Evolutionary conservation across 2,329 filamentous ascomycete genomes (phyloP), one percentile per base, ranked within the genome.

Genomic region (Xylaria arbuscula): DNA sequence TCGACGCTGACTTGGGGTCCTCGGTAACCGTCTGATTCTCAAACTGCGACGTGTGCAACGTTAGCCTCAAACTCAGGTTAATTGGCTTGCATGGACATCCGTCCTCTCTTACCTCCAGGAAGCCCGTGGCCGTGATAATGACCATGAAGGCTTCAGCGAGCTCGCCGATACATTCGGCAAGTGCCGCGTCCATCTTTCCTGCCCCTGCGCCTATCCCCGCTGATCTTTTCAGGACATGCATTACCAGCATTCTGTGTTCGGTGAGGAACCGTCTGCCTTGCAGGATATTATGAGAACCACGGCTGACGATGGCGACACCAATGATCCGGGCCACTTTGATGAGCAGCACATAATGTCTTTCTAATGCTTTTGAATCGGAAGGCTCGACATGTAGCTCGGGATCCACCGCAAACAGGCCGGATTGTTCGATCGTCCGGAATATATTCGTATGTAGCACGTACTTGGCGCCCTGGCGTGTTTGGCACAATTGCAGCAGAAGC

Each of bases 361-460:
- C 88, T 22, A 97, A 85, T 3, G 93, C 91, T 66, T 87, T 85
- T 3, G 88, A 83, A 73, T 93, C 90, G 63, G 90, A 86, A 64
- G 90, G 87, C 73, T 93, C 89, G 66, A 94, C 89, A 68, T 97
- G 94, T 63, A 99, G 89, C 79, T 99, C 96, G 0, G 96, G 96
- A 78, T 99, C 96, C 13, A 92, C 92, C 9, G 90, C 85, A 79
- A 98, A 99, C 24, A 98, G 86, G n/a, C 90, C 89, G 0, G 94
- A 97, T 64, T 91, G 88, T 70, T 92, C 91, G 34, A 98, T 83
- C 0, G 93, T 87, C 53, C 90, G 88, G 83, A 99, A 95, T 5
- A 99, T 86, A 70, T 95, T 95, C 9, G 93, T 92, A 75, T 97
- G 94, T 50, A 98, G 85, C n/a, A 98, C 89, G 71, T 93, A 89